These are phyloP conservation scores for Corniculantispora saksenae DNA, from an alignment of 2,329 filamentous ascomycete species.

Conservation along the genomic window DNA sequence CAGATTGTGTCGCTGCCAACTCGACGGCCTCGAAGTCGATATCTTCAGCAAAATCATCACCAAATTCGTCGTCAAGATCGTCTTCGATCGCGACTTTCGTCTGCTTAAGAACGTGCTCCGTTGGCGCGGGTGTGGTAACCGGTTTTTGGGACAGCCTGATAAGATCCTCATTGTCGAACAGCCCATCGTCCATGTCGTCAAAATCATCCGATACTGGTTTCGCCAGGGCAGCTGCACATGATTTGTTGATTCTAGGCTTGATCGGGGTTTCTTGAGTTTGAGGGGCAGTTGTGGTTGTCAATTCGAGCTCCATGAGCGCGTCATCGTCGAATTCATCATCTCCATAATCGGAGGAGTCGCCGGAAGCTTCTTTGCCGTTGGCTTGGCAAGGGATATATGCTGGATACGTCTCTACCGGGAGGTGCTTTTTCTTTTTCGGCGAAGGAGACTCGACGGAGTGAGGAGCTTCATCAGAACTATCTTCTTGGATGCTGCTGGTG, in stretches of 20 bases:
- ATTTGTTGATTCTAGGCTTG: constrained; percentile 21
- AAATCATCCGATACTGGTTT: constrained; percentile 57
- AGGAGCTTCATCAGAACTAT: constrained; percentile 35
- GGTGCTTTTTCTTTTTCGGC: constrained; percentile 38
- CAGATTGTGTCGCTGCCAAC: constrained; percentile 70
- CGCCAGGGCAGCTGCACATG: constrained; percentile 15
- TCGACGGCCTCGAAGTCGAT: constrained; percentile 79
- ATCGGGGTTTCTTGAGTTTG: constrained; percentile 27
- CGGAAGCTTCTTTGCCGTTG: constrained; percentile 15
- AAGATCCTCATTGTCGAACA: constrained; percentile 47
- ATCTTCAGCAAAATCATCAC: constrained; percentile 63
- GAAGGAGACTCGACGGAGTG: constrained; percentile 45
- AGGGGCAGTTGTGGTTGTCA: constrained; percentile 33
- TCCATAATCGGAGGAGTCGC: constrained; percentile 50
- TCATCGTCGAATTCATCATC: constrained; percentile 63
- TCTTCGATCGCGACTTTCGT: not conserved
- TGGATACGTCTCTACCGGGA: not conserved
- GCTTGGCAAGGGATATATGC: constrained; percentile 4
- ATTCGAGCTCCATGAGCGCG: constrained; percentile 55
- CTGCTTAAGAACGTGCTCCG: constrained; percentile 18
- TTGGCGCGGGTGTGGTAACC: not conserved
- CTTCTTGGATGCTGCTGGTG: constrained; percentile 51
- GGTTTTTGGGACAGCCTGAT: constrained; percentile 23
- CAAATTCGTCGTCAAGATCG: constrained; percentile 35
- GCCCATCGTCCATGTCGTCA: constrained; percentile 65